Percentiles rank a stretch among this genome's conserved stretches.
phyloP scores from a whole-genome alignment of 2,329 filamentous ascomycete species.

The Apiospora malaysiana region DNA sequence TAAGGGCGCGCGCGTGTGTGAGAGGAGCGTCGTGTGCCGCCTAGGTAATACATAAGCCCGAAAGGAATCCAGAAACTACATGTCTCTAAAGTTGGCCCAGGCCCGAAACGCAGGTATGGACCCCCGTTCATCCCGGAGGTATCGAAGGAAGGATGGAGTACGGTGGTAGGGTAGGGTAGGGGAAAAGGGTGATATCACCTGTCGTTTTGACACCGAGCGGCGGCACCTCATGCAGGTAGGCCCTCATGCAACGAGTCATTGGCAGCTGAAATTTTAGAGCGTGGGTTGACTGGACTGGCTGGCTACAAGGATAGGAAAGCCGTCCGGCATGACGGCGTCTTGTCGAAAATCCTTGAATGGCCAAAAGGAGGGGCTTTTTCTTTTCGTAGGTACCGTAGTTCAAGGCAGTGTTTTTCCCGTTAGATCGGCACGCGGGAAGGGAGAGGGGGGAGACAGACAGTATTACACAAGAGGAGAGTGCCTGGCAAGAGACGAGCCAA shows the following conservation, averaged over 20 bases:
- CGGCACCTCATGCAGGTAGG: slow-evolving; percentile 11
- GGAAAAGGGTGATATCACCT: slow-evolving; percentile 6
- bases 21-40: not conserved
- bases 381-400: not conserved
- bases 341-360: not conserved
- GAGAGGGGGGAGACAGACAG: not conserved
- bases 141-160: not conserved
- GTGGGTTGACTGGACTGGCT: not conserved
- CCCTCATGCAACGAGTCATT: slow-evolving; percentile 14
- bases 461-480: not conserved
- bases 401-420: slow-evolving; percentile 5
- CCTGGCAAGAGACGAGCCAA: not conserved
- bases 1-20: not conserved
- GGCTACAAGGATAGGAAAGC: not conserved
- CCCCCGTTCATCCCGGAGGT: slow-evolving; percentile 10
- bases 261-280: slow-evolving; percentile 15
- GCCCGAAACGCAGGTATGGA: slow-evolving; percentile 11
- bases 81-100: not conserved
- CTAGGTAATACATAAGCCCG: not conserved
- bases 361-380: not conserved
- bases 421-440: slow-evolving; percentile 1
- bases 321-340: not conserved
- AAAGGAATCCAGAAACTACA: not conserved
- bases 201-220: slow-evolving; percentile 13
- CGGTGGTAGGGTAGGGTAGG: too few relatives aligned